Evolutionary conservation across 768 basidiomycete species (phyloP).

Genomic region (Filobasidium wieringae): DNA sequence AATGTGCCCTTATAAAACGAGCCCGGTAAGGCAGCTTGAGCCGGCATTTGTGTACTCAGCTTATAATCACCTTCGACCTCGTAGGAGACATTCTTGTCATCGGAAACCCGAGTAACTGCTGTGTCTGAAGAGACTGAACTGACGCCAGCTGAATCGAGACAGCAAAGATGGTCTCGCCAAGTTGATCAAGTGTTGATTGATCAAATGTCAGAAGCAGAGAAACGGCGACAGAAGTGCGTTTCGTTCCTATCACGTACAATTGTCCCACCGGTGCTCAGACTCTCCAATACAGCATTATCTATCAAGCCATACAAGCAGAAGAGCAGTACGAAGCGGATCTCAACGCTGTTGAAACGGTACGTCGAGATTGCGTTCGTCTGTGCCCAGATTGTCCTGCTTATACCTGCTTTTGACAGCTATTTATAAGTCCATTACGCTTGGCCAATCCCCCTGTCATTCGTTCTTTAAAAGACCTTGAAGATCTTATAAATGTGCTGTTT

Average conservation of each 20-base stretch:
- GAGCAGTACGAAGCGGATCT: constrained; percentile 82
- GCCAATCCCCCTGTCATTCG: constrained; percentile 67
- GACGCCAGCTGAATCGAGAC: not conserved
- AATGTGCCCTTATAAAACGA: constrained; percentile 46
- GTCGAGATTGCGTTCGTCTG: constrained; percentile 29
- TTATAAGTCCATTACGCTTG: constrained; percentile 58
- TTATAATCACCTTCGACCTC: not conserved
- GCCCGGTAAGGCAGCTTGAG: constrained; percentile 20
- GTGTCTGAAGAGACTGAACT: no score
- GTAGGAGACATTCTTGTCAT: constrained; percentile 4
- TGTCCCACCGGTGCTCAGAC: not conserved
- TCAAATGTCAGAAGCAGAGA: constrained; percentile 57
- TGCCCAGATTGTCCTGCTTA: not conserved
- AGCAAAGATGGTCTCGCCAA: not conserved
- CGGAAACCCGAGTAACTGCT: not conserved
- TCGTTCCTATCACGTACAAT: not conserved
- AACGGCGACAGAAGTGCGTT: constrained; percentile 56
- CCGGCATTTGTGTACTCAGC: not conserved
- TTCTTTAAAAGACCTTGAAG: constrained; percentile 54
- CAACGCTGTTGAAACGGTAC: constrained; percentile 62
- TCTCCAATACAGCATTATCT: constrained; percentile 51
- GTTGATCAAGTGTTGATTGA: not conserved
- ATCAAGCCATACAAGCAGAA: constrained; percentile 77
- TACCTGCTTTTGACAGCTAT: constrained; percentile 46
- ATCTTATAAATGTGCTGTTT: constrained; percentile 91